Conservation (phyloP, 331 rosid genomes). For the Acacia concinna region DNA sequence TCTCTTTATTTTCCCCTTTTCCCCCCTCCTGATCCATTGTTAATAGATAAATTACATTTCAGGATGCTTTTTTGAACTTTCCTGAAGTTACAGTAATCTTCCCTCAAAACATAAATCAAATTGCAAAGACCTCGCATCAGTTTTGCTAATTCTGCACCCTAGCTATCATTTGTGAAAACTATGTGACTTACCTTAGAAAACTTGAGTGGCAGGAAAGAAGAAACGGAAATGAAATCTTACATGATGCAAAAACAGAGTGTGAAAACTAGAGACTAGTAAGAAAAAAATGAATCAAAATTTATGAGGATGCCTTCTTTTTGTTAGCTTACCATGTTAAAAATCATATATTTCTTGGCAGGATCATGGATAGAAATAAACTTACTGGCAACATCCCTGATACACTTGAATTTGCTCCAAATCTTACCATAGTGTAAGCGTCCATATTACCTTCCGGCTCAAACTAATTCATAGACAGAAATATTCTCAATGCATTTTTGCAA, state of each 20-base stretch:
- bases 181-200: not conserved
- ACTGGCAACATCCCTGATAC: conserved; percentile 49
- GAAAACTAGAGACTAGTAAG: not conserved
- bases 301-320: not conserved
- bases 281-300: not conserved
- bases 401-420: conserved; percentile 38
- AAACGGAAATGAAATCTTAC: not conserved
- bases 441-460: not conserved
- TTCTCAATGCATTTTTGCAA: not conserved
- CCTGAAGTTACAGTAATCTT: not conserved
- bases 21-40: not conserved
- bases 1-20: not conserved
- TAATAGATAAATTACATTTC: not conserved
- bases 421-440: conserved; percentile 52
- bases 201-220: not conserved
- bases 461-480: not conserved
- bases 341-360: conserved; percentile 37
- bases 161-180: not conserved
- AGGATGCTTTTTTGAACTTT: not conserved
- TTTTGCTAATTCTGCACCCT: not conserved
- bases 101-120: not conserved
- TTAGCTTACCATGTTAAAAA: not conserved
- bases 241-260: not conserved
- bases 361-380: conserved; percentile 43
- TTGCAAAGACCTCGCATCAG: not conserved